These are phyloP conservation scores for Diutina sp. DNA, from an alignment of 1,139 yeast species.

Conservation along the genomic window DNA sequence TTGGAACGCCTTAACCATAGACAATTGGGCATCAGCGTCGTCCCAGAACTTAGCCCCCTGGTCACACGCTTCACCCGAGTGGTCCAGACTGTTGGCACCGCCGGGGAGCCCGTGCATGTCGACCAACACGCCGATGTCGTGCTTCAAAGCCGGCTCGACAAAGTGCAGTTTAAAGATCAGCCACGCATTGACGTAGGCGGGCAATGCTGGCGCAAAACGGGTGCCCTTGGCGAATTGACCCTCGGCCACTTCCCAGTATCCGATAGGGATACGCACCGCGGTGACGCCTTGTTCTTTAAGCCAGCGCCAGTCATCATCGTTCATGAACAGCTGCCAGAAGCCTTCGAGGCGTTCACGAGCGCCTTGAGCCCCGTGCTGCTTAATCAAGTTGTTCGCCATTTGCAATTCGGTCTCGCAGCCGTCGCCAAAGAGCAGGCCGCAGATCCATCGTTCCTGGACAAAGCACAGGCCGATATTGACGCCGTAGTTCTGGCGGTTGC, in stretches of 20 bases:
- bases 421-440: conserved; percentile 40
- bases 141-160: conserved; percentile 39
- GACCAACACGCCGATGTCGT: conserved; percentile 60
- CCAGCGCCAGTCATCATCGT: conserved; percentile 73
- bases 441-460: conserved; percentile 70
- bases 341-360: conserved; percentile 44
- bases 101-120: conserved; percentile 89
- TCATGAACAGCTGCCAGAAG: conserved; percentile 60
- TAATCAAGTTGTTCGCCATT: conserved; percentile 41
- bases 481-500: conserved; percentile 62
- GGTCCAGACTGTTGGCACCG: conserved; percentile 79
- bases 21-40: conserved; percentile 26
- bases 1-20: conserved; percentile 38
- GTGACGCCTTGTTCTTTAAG: conserved; percentile 54
- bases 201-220: conserved; percentile 39
- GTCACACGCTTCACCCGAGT: conserved; percentile 52
- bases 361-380: conserved; percentile 37
- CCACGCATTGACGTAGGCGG: conserved; percentile 69
- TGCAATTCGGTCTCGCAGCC: conserved; percentile 57
- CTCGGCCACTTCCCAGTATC: conserved; percentile 78
- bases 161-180: conserved; percentile 32
- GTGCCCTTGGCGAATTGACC: conserved; percentile 47
- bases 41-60: conserved; percentile 56
- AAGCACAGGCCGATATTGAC: conserved; percentile 82
- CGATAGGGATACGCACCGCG: conserved; percentile 74